phyloP scores from a whole-genome alignment of 192 early-diverging fungal genomes.

The Umbelopsis ramanniana region DNA sequence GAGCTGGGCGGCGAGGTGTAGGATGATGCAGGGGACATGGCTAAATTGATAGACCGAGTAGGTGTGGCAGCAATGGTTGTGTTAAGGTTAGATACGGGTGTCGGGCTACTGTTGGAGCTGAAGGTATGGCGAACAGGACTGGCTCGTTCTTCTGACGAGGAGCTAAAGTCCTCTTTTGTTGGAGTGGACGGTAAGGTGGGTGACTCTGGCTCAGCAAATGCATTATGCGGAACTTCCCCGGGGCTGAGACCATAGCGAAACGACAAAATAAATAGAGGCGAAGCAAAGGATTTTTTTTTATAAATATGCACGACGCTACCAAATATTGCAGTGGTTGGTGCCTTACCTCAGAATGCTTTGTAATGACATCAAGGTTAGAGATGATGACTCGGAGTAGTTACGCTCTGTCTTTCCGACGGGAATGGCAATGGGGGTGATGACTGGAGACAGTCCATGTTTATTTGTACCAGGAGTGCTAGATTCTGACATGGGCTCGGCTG shows the following conservation, averaged over 20 bases:
- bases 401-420: conserved; percentile 13
- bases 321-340: neutral
- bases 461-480: neutral
- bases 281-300: neutral
- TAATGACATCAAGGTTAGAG: conserved; percentile 14
- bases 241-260: neutral
- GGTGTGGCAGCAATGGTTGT: conserved; percentile 8
- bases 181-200: conserved; percentile 8
- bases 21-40: neutral
- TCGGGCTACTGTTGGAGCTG: conserved; percentile 15
- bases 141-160: neutral
- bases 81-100: conserved; percentile 1
- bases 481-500: conserved; percentile 10
- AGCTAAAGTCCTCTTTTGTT: conserved; percentile 17
- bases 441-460: neutral
- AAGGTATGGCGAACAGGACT: conserved; percentile 14
- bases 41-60: conserved; percentile 8
- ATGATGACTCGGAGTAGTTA: conserved; percentile 13
- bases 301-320: no score
- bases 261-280: neutral
- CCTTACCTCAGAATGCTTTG: conserved; percentile 19
- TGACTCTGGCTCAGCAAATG: conserved; percentile 1
- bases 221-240: conserved; percentile 15
- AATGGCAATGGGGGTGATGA: conserved; percentile 6
- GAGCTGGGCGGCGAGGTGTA: neutral